These are phyloP conservation scores for Spergularia azorica DNA, from an alignment of 179 eudicot genomes.

Conservation along the genomic window DNA sequence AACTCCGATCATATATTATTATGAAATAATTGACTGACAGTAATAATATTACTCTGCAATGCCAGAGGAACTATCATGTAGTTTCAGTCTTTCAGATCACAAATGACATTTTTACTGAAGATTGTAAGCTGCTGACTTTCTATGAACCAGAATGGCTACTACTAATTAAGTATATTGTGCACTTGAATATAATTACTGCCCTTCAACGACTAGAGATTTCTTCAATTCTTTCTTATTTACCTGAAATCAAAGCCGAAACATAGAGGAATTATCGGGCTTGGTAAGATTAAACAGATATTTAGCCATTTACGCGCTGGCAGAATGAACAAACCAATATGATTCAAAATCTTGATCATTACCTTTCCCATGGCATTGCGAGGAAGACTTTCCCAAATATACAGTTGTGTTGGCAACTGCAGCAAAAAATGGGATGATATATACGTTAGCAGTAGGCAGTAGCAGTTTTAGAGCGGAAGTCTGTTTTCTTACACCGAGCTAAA, in stretches of 20 bases:
- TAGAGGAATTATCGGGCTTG: background rate
- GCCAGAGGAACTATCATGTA: background rate
- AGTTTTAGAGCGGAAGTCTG: background rate
- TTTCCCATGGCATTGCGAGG: slow-evolving; percentile 99
- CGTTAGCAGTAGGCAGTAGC: background rate
- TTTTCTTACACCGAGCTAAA: too few relatives aligned
- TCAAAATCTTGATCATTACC: slow-evolving; percentile 39
- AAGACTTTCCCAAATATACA: slow-evolving; percentile 77
- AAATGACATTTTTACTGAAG: background rate
- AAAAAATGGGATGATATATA: slow-evolving; percentile 5
- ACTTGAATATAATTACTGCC: slow-evolving; percentile 20
- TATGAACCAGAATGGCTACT: background rate
- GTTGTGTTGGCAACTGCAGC: slow-evolving; percentile 77
- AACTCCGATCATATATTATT: background rate
- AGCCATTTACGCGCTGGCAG: background rate
- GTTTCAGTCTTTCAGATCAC: background rate
- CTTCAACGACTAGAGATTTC: slow-evolving; percentile 56
- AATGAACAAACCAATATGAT: background rate
- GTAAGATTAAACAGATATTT: background rate
- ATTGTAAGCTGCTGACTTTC: slow-evolving; percentile 7
- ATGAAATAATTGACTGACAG: background rate
- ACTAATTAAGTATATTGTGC: background rate
- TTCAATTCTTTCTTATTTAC: slow-evolving; percentile 96
- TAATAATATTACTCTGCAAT: background rate
- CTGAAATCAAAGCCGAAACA: slow-evolving; percentile 38